Evolutionary conservation across 116 monocot species (phyloP), one percentile per base, ranked within the genome.

Genomic region (Cymodocea nodosa): DNA sequence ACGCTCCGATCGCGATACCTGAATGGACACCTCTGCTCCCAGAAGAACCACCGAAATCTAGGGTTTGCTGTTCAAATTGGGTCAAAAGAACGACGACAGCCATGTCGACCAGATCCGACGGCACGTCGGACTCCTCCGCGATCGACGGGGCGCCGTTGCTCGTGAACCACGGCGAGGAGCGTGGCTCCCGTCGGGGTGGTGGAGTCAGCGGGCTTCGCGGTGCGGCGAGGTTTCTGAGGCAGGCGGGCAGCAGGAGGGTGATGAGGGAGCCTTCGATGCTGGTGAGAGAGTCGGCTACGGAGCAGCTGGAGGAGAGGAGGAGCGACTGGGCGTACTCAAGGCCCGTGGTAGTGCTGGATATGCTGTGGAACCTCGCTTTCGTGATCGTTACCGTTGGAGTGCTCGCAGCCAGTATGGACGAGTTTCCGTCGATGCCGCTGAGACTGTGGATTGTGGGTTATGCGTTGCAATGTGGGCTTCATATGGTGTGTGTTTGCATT

Each of bases 281-380:
- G 58, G 94, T 94, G 81, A 75, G 94, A 9, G 94, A 94, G 76
- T 53, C 83, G 52, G 94, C 94, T 23, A 89, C 86, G 25, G 85
- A 89, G 76, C 90, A 94, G 62, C 73, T 94, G 63, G 94, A 94
- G 79, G 87, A 82, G 69, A 73, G 94, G 56, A 86, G 82, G 79
- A 84, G 83, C 55, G 90, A 94, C 53, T 94, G 94, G 94, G 94
- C 94, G 9, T 87, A 94, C 71, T 94, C 94, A 16, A 80, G 59
- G 73, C 94, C 94, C 7, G 94, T 94, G 25, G 90, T 94, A 55
- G 64, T 94, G 35, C 80, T 94, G 30, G 94, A 94, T 63, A 59
- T 94, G 37, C 61, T 90, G 25, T 94, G 94, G 94, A 94, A 94
- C 59, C 52, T 89, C 10, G 84, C 85, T 19, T 94, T 94, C 57